Evolutionary conservation across 2,329 filamentous ascomycete genomes (phyloP).

Genomic region (Clarireedia homoeocarpa): DNA sequence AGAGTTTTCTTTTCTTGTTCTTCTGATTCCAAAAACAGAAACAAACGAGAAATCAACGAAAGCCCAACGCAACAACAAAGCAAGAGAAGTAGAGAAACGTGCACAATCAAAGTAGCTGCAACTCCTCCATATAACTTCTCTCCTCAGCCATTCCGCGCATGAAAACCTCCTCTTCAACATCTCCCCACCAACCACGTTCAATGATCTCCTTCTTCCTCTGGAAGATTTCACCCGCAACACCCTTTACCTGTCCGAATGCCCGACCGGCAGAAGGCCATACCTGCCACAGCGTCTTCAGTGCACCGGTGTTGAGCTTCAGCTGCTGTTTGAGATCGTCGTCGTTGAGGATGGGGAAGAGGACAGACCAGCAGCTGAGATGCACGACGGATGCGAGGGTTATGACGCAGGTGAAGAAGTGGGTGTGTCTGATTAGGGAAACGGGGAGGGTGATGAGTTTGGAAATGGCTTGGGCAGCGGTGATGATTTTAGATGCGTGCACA

Average conservation of each 20-base stretch:
- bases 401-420: slow-evolving; percentile 77
- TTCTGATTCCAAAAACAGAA: background rate
- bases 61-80: background rate
- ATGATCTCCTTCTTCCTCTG: slow-evolving; percentile 24
- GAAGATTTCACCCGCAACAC: slow-evolving; percentile 69
- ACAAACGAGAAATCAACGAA: background rate
- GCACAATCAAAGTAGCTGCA: slow-evolving; percentile 18
- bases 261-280: slow-evolving; percentile 37
- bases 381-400: slow-evolving; percentile 73
- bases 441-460: slow-evolving; percentile 68
- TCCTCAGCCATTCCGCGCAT: slow-evolving; percentile 27
- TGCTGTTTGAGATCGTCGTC: slow-evolving; percentile 64
- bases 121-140: slow-evolving; percentile 26
- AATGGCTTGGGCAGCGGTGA: slow-evolving; percentile 71
- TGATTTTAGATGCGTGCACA: slow-evolving; percentile 68
- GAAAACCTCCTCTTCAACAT: slow-evolving; percentile 25
- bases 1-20: no score
- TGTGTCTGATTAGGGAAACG: slow-evolving; percentile 63
- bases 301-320: slow-evolving; percentile 60
- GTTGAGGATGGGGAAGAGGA: slow-evolving; percentile 30
- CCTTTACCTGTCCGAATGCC: slow-evolving; percentile 68
- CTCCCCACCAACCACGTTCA: slow-evolving; percentile 24
- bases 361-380: slow-evolving; percentile 70
- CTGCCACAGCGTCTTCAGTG: slow-evolving; percentile 24
- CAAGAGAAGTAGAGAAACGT: background rate